Evolutionary conservation across 345 rosid genomes (phyloP), one percentile per base, ranked within the genome.

Genomic region (Bruguiera sexangula): DNA sequence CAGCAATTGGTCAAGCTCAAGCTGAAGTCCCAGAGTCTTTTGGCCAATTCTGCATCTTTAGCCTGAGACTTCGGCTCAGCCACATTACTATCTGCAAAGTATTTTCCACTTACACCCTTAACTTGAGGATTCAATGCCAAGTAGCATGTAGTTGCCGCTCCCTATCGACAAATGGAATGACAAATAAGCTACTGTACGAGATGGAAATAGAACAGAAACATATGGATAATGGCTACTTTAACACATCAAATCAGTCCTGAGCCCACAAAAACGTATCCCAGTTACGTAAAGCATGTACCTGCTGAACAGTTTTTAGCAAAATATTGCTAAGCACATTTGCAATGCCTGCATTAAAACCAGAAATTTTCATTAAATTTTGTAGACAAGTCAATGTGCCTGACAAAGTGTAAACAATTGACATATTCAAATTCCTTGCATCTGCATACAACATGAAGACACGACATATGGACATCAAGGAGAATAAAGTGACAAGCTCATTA

Each of bases 131-230:
- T 86, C 79, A 89, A 72, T 24, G 96, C 94, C 10, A 85, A 84
- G 43, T 87, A 89, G 76, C 97, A 89, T 2, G 92, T 88, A 13
- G 96, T 85, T 60, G 96, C 89, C 1, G 94, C 94, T 75, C 96
- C 92, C 97, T 89, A 71, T n/a, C 77, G n/a, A 4, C 36, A 39
- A 20, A 27, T 5, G 0, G 39, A 64, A 39, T 26, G 36, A 26
- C 8, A 15, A n/a, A 61, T 20, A 6, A 51, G 20, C 30, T 13
- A 46, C 31, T 27, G 21, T 1, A 39, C 0, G 10, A 6, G 5
- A 34, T 26, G 5, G 48, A 39, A 24, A 39, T 22, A 27, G 27
- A 60, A 1, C 11, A 2, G 55, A 64, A 54, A 30, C 18, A 8
- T 55, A 22, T 9, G 27, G 5, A 21, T 55, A 13, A 43, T 43